Evolutionary conservation across 768 basidiomycete species (phyloP).

Genomic region (Clathrus columnatus): DNA sequence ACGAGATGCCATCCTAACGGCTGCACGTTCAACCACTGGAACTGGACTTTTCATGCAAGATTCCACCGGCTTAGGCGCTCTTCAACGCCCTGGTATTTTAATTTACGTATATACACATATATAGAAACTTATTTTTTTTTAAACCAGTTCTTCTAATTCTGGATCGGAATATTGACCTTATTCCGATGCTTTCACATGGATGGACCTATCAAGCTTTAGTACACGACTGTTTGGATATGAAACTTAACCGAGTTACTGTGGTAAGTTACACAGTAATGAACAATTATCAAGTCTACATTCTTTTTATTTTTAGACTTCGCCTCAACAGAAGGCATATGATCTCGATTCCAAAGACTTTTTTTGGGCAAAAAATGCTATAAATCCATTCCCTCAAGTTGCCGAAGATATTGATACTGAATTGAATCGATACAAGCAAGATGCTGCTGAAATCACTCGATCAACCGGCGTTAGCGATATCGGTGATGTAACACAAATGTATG

Average conservation of each 20-base stretch:
- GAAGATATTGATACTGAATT: slow-evolving; percentile 93
- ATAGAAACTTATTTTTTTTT: slow-evolving; percentile 13
- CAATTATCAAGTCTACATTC: background rate
- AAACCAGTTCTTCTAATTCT: slow-evolving; percentile 78
- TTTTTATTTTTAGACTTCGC: slow-evolving; percentile 33
- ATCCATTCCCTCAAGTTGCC: slow-evolving; percentile 96
- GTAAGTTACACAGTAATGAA: slow-evolving; percentile 19
- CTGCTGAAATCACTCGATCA: slow-evolving; percentile 91
- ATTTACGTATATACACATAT: slow-evolving; percentile 12
- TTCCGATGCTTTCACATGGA: slow-evolving; percentile 88
- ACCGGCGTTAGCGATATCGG: slow-evolving; percentile 95
- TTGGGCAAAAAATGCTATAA: slow-evolving; percentile 93
- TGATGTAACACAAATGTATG: slow-evolving; percentile 90
- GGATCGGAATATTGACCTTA: slow-evolving; percentile 90
- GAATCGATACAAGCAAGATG: slow-evolving; percentile 84
- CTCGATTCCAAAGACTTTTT: slow-evolving; percentile 98
- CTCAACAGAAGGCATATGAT: slow-evolving; percentile 77
- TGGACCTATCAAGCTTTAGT: slow-evolving; percentile 99
- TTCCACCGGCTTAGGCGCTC: slow-evolving; percentile 69
- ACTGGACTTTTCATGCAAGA: slow-evolving; percentile 72
- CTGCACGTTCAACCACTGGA: slow-evolving; percentile 50
- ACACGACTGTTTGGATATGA: slow-evolving; percentile 95
- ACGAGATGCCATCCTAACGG: slow-evolving; percentile 69
- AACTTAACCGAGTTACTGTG: slow-evolving; percentile 88
- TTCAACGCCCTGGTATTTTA: slow-evolving; percentile 75